Evolutionary conservation across 495 filamentous ascomycete species (phyloP).

Genomic region (Annulohypoxylon moriforme): DNA sequence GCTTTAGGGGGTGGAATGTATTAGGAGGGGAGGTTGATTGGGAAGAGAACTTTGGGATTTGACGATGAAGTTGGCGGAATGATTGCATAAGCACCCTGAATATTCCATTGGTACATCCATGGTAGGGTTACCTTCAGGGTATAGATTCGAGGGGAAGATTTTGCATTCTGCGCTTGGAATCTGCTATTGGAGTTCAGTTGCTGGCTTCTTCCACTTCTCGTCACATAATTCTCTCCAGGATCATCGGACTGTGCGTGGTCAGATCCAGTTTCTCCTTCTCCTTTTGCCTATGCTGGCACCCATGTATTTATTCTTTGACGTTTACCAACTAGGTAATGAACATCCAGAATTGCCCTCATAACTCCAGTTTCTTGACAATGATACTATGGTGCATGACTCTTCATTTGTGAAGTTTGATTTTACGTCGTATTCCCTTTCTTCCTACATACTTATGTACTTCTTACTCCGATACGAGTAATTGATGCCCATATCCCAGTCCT

Average conservation of each 20-base stretch:
- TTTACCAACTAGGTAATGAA: background rate
- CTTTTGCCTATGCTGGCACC: background rate
- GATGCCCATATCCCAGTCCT: background rate
- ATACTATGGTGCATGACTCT: background rate
- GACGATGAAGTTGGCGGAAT: background rate
- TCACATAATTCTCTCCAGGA: background rate
- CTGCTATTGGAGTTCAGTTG: background rate
- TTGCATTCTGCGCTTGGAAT: background rate
- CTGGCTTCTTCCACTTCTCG: background rate
- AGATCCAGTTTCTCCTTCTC: background rate
- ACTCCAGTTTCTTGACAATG: background rate
- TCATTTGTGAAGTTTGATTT: background rate
- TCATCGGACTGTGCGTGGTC: background rate
- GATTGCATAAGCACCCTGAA: background rate
- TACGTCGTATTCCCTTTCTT: background rate
- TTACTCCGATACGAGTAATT: background rate
- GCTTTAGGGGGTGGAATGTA: background rate
- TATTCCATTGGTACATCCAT: background rate
- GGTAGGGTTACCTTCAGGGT: constrained; percentile 4
- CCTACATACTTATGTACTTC: background rate
- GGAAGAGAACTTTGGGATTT: background rate
- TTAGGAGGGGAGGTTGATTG: background rate
- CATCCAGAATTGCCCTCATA: background rate
- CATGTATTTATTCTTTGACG: background rate
- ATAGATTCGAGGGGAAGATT: background rate